Percentiles rank a stretch among this genome's conserved stretches.
These are phyloP conservation scores for Fusarium heterosporum DNA, from an alignment of 2,329 filamentous ascomycete genomes.

Conservation along the genomic window DNA sequence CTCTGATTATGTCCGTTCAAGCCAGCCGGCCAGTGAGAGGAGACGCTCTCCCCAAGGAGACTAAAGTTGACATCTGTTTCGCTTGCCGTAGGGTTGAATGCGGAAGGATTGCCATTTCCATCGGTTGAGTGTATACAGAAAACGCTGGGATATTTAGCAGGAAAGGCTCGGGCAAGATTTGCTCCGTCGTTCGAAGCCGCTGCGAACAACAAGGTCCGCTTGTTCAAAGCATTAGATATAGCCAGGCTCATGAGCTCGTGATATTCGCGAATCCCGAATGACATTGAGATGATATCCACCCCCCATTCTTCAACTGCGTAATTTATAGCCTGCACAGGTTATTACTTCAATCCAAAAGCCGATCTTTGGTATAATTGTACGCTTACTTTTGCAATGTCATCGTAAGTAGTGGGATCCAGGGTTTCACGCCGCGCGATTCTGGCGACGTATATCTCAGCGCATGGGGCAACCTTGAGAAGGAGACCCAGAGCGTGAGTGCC, in stretches of 20 bases:
- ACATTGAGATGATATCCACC: constrained; percentile 6
- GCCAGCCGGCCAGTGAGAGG: constrained; percentile 19
- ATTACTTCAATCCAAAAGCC: neutral
- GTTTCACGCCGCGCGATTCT: neutral
- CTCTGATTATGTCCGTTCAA: neutral
- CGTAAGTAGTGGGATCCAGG: neutral
- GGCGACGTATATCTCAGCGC: constrained; percentile 1
- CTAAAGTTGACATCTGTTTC: constrained; percentile 17
- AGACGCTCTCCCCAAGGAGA: constrained; percentile 6
- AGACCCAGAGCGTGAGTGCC: constrained; percentile 5
- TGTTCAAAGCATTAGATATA: neutral
- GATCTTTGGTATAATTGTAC: neutral
- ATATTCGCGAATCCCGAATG: constrained; percentile 20
- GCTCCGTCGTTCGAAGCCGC: constrained; percentile 26
- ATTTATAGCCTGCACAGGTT: neutral
- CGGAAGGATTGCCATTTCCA: constrained; percentile 4
- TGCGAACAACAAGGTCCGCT: constrained; percentile 6
- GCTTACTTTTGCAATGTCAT: neutral
- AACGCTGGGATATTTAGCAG: constrained; percentile 12
- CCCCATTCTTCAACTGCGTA: neutral
- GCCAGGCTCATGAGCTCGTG: neutral
- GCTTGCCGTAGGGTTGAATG: constrained; percentile 18
- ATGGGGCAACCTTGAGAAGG: neutral
- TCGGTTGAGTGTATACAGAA: constrained; percentile 30
- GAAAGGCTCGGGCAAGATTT: constrained; percentile 9